Evolutionary conservation across 345 rosid species (phyloP).

Genomic region (Luvunga scandens): DNA sequence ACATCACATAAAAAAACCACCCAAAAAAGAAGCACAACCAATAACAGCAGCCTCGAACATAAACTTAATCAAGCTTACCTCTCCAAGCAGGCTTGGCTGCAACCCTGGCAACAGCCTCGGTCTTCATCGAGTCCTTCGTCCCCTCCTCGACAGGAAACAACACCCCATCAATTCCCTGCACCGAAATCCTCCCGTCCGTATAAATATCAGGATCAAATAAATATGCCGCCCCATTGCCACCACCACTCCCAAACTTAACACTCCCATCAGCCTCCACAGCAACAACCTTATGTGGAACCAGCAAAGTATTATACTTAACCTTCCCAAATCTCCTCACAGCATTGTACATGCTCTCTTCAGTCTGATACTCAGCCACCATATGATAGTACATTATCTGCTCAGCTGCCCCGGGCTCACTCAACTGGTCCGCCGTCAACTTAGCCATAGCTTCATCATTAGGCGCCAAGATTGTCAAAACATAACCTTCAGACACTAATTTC

Average conservation of each 20-base stretch:
- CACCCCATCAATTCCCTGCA: constrained; percentile 54
- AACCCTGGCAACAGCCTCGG: constrained; percentile 21
- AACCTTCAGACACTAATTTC: constrained; percentile 49
- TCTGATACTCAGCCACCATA: constrained; percentile 54
- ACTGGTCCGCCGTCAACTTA: constrained; percentile 48
- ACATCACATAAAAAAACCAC: neutral
- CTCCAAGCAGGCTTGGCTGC: constrained; percentile 34
- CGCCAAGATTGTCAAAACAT: constrained; percentile 53
- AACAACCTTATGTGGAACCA: constrained; percentile 49
- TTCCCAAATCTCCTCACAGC: constrained; percentile 53
- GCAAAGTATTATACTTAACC: constrained; percentile 40
- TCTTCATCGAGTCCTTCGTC: constrained; percentile 1
- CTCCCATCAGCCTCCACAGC: constrained; percentile 58
- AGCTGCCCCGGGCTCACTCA: constrained; percentile 55
- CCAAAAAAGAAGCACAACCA: neutral
- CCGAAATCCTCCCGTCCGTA: constrained; percentile 51
- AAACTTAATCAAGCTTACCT: constrained; percentile 30
- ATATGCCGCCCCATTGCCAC: constrained; percentile 39
- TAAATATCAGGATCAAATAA: constrained; percentile 56
- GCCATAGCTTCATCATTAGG: constrained; percentile 65
- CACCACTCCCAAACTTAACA: constrained; percentile 46
- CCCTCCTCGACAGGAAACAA: constrained; percentile 37
- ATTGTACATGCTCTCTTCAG: constrained; percentile 63
- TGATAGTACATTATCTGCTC: constrained; percentile 59
- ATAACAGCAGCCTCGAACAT: neutral